Evolutionary conservation across 768 basidiomycete species (phyloP), one percentile per base, ranked within the genome.

Genomic region (Boletus subcaerulescens): DNA sequence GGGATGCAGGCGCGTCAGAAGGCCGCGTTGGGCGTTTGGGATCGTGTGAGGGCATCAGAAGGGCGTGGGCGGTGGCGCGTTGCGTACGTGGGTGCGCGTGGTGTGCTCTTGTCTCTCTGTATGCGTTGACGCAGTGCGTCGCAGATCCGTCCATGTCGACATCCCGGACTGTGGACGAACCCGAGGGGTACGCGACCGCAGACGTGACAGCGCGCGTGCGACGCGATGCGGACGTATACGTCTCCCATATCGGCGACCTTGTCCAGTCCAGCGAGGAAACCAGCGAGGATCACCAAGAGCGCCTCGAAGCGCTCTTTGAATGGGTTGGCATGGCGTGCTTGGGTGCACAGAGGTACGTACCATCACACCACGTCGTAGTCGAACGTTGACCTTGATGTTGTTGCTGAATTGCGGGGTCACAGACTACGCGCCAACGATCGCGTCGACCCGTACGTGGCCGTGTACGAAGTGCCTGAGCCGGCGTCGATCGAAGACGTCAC

Each of bases 281-380:
- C n/a, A 31, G 61, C 10, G 82, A 84, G 42, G 82, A 84, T 52
- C 83, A 83, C 77, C 66, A 77, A 8, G 71, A 73, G 11, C 71
- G 74, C 9, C 68, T 80, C 41, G 64, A 69, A 9, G 69, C 63
- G 4, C 68, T 88, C 15, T 85, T 86, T 48, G 89, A 90, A 65
- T 91, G 89, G 89, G 75, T 83, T 9, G 89, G 87, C 8, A 79
- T 90, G 81, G 85, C 82, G 4, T 76, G 75, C 53, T 63, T 90
- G 5, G 86, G 82, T 14, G 75, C 89, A 2, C 85, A 87, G 64
- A 76, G 89, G 89, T 85, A 56, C 7, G 55, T 33, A 15, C 17
- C 20, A 12, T 29, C 41, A 8, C 22, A 3, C 17, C 29, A 32
- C 15, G 10, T n/a, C 26, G 9, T 29, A 29, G 26, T 29, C 26